Base-by-base conservation (phyloP, 129 eudicot species). In the Pulicaria dysenterica region DNA sequence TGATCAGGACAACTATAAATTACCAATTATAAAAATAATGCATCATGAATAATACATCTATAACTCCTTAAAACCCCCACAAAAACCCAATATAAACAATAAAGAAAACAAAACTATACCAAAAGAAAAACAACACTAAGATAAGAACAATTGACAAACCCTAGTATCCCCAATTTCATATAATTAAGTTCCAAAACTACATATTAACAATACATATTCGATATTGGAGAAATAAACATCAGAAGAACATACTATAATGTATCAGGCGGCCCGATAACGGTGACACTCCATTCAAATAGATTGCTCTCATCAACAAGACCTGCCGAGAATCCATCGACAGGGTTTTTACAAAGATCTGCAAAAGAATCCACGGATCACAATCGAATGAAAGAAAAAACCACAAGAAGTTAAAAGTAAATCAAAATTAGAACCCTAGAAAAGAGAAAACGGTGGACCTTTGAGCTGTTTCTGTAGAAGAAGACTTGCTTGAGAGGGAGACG, bases 291-390 rank as follows among this genome's bases (percentile, higher is more conserved):
- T 82, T 87, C 87, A 73, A 84, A 87, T 3, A 87, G 36, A 67
- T 87, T 82, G 74, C 72, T 73, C 54, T 87, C 89, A 58, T 87
- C 87, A 53, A 84, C 83, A 73, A 84, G 74, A 14, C 93, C 89
- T 1, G 93, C 93, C 3, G 93, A 87, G 67, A 87, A 87, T 42
- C 93, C 93, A 53, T 87, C 93, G 38, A 87, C 83, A 4, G 93
- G 89, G 31, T 83, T 31, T 44, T 77, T 82, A 58, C 77, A 73
- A 64, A 86, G 91, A 83, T 86, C 88, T 85, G 86, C 64, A 68
- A 65, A 11, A 51, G 2, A 54, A 45, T 4, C 36, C 43, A 73
- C 56, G 50, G 40, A 62, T 73, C 70, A 49, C 48, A 11, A 62
- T n/a, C n/a, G 6, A 14, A 39, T 13, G 37, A 19, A 58, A 31